Evolutionary conservation across 352 stramenopile species (phyloP).

Genomic region (Phytophthora lateralis): DNA sequence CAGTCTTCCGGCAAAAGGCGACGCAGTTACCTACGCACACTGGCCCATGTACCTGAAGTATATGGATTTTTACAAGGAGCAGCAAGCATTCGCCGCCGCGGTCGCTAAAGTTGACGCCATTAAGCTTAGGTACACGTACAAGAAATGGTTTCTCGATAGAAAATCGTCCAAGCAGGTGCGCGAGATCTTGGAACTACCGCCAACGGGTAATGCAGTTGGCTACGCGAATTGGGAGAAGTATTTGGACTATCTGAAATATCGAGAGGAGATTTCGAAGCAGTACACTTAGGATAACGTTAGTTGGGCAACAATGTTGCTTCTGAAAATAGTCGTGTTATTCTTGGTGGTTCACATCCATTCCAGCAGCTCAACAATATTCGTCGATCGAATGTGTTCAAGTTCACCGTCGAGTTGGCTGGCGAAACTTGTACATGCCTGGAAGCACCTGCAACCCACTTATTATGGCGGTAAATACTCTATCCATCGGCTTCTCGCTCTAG

Average conservation of each 20-base stretch:
- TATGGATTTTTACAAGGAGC: slow-evolving; percentile 17
- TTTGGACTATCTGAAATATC: slow-evolving; percentile 7
- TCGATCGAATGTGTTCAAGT: background rate
- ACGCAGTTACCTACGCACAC: slow-evolving; percentile 13
- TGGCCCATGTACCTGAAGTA: slow-evolving; percentile 23
- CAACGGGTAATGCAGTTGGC: background rate
- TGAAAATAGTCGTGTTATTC: background rate
- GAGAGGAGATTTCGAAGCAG: slow-evolving; percentile 9
- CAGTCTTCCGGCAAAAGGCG: slow-evolving; percentile 13
- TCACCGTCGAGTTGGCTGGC: slow-evolving; percentile 6
- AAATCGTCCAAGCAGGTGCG: slow-evolving; percentile 15
- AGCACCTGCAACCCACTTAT: slow-evolving; percentile 14
- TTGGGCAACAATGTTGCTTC: background rate
- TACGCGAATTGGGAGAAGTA: slow-evolving; percentile 13
- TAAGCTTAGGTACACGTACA: slow-evolving; percentile 11
- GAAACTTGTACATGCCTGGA: slow-evolving; percentile 14
- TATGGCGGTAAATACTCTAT: slow-evolving; percentile 26
- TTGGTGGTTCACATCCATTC: background rate
- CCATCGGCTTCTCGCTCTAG: slow-evolving; percentile 18
- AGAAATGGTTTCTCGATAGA: slow-evolving; percentile 16
- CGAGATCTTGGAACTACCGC: slow-evolving; percentile 4
- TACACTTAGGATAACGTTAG: background rate
- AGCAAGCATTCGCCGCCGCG: slow-evolving; percentile 10
- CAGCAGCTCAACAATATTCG: background rate
- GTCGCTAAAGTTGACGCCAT: slow-evolving; percentile 1